Percentiles rank a stretch among this genome's conserved stretches.
Evolutionary conservation across 352 stramenopile genomes (phyloP).

Genomic region (Discostella stelligera): DNA sequence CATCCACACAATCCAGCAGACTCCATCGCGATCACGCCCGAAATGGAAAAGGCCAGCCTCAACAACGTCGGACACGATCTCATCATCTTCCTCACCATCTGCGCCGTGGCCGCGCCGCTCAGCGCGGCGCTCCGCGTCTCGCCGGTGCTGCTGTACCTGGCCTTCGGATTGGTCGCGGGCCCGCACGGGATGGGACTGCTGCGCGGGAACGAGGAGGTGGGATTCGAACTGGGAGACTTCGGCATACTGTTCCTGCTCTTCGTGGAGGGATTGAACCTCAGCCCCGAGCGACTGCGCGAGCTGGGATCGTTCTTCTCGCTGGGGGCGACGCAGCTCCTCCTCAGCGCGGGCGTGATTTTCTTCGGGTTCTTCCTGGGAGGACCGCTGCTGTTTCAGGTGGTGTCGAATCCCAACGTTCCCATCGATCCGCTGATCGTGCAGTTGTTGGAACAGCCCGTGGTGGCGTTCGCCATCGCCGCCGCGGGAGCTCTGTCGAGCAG

Average conservation of each 20-base stretch:
- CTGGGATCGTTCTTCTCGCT: constrained; percentile 79
- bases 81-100: constrained; percentile 75
- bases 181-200: constrained; percentile 72
- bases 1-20: neutral
- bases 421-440: constrained; percentile 65
- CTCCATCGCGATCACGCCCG: constrained; percentile 22
- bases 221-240: constrained; percentile 80
- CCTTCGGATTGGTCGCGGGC: constrained; percentile 63
- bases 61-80: constrained; percentile 56
- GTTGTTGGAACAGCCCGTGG: constrained; percentile 60
- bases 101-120: constrained; percentile 65
- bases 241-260: constrained; percentile 84
- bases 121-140: constrained; percentile 66
- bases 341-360: constrained; percentile 74
- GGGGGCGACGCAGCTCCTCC: constrained; percentile 74
- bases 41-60: constrained; percentile 37
- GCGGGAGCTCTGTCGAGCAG: constrained; percentile 72
- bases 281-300: constrained; percentile 69
- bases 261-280: constrained; percentile 81
- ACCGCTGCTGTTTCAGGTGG: constrained; percentile 50
- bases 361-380: constrained; percentile 56
- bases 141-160: constrained; percentile 73
- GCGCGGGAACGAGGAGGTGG: constrained; percentile 62
- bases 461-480: constrained; percentile 77
- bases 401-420: constrained; percentile 53